Base-by-base conservation (phyloP, 2,329 filamentous ascomycete genomes). In the Paraphaeosphaeria sporulosa region DNA sequence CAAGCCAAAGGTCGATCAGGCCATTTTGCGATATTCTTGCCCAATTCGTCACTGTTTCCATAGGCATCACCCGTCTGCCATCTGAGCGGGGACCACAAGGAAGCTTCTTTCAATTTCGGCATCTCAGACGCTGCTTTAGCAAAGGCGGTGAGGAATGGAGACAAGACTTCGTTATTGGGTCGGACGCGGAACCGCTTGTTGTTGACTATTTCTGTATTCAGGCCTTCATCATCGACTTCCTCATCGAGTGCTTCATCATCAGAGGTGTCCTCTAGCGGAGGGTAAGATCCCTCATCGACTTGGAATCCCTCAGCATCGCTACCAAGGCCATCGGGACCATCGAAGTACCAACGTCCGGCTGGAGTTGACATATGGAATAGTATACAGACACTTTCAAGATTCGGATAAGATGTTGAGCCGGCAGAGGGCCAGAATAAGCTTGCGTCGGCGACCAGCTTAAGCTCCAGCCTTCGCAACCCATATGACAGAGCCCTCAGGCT, bases 321-420 rank as follows among this genome's bases (percentile, higher is more conserved):
- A 25, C 46, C 44, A 9, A 27, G 44, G 21, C 15, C 46, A 49
- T 54, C 10, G 8, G 59, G 55, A 10, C 55, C 59, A 13, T 52
- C 21, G n/a, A 61, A 61, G 27, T 61, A 61, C 55, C 59, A 61
- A 21, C n/a, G 13, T 19, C 55, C 55, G 3, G 59, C 49, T 13
- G 59, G 59, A 12, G 36, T 49, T 21, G 36, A 30, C n/a, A 58
- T 55, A 36, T 61, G 59, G 23, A 61, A 51, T 19, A 47, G 5
- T 15, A 61, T 51, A 27, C 36, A 23, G 13, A 61, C 9, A 30
- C 19, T 54, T 25, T 61, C 59, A 6, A 61, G 44, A 21, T 40
- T 34, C 40, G 60, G 60, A 42, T 56, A 62, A 19, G 47, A 42
- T 30, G 21, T 10, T n/a, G 17, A 23, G 13, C 50, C 50, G 9